phyloP scores from a whole-genome alignment of 176 grass and related monocot species.

The Otatea glauca region DNA sequence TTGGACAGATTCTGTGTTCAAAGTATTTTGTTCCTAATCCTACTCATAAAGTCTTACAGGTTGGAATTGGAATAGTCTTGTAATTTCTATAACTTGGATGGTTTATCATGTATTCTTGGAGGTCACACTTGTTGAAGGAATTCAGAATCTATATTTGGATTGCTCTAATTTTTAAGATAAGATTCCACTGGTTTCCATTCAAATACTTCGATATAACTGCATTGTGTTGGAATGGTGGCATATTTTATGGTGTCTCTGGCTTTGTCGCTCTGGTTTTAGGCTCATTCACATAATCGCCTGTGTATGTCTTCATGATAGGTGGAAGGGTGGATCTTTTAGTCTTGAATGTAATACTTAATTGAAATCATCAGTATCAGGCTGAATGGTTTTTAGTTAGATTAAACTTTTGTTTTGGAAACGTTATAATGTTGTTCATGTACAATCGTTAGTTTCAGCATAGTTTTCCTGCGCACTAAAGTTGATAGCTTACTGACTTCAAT shows the following conservation, averaged over 20 bases:
- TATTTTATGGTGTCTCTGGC: neutral
- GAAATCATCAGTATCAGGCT: neutral
- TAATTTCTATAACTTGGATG: neutral
- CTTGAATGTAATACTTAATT: neutral
- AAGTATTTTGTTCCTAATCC: neutral
- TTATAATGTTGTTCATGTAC: neutral
- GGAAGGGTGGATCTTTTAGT: neutral
- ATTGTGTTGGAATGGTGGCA: neutral
- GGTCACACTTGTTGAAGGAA: neutral
- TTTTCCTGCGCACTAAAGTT: slow-evolving; percentile 8
- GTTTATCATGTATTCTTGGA: neutral
- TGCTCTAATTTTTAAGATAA: neutral
- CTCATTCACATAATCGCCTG: neutral
- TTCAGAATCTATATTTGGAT: slow-evolving; percentile 13
- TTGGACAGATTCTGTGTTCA: slow-evolving; percentile 19
- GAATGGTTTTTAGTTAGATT: slow-evolving; percentile 7
- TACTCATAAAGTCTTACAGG: neutral
- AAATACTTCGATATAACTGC: slow-evolving; percentile 14
- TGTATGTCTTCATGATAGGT: neutral
- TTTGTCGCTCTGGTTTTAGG: neutral
- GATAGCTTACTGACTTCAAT: slow-evolving; percentile 26
- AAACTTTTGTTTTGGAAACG: slow-evolving; percentile 10
- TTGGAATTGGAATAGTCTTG: slow-evolving; percentile 14
- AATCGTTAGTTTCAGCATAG: neutral
- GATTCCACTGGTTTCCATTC: neutral